Base-by-base conservation (phyloP, 106 monocot genomes). In the Dendrobium catenatum region DNA sequence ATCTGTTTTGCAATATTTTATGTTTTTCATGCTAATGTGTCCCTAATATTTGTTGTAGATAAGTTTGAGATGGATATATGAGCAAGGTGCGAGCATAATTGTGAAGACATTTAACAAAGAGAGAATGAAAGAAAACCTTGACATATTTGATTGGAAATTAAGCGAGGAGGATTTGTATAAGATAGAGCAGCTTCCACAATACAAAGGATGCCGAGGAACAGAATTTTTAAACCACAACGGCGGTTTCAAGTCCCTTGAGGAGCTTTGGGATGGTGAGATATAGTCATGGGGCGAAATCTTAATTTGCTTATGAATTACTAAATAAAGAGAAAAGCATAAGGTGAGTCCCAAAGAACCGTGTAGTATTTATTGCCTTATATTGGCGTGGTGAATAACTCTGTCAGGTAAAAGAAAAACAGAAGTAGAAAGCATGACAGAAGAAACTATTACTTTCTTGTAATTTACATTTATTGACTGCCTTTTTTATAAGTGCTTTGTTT, bases 91-190 rank as follows among this genome's bases (percentile, higher is more conserved):
- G 18, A 83, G 80, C 83, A 42, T 87, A 24, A 56, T 85, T 1
- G 83, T 76, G 10, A 90, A 90, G 83, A 87, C 85, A 81, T 87
- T 81, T 75, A 83, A 83, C 17, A 87, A 81, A 74, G 87, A 85
- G 42, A 85, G 87, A 76, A 67, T 90, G 41, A 77, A 79, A 31
- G 79, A 82, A n/a, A 89, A 89, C 68, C 37, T 84, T 7, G 73
- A 85, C 5, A 89, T 89, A 16, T 89, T 89, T 26, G 84, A 86
- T 22, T 89, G 86, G 86, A 82, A 89, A 73, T 77, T 86, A 47
- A 84, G 66, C 26, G 68, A 82, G 2, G 87, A 89, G 27, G 89
- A 89, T 33, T 66, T 55, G 29, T 13, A 77, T 16, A 82, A 80
- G 68, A 89, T 89, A 44, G 74, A 82, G 26, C 64, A 64, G 27